Conservation (phyloP, 1,139 yeast genomes). For the Candida sp. region DNA sequence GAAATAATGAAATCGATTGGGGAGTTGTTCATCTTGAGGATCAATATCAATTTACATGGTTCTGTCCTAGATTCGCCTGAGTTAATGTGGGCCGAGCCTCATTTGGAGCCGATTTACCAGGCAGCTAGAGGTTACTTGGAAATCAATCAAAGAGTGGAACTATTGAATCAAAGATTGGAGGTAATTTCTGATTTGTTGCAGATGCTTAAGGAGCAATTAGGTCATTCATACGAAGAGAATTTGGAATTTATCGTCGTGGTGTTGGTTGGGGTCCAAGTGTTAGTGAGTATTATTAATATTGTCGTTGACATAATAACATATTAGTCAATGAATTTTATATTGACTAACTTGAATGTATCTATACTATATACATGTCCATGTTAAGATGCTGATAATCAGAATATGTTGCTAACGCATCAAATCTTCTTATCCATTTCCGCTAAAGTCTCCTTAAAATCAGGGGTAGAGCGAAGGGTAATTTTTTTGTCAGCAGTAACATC, state of each 20-base stretch:
- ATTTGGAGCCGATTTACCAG: slow-evolving; percentile 93
- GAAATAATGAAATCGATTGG: slow-evolving; percentile 97
- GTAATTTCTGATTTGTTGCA: slow-evolving; percentile 90
- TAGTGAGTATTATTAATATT: slow-evolving; percentile 79
- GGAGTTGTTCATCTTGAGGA: slow-evolving; percentile 85
- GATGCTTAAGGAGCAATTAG: slow-evolving; percentile 95
- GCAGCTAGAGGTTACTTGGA: slow-evolving; percentile 95
- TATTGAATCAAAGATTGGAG: slow-evolving; percentile 86
- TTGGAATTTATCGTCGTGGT: slow-evolving; percentile 90
- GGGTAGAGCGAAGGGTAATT: slow-evolving; percentile 40
- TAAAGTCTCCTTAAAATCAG: slow-evolving; percentile 38
- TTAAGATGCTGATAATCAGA: no score
- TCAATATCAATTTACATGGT: slow-evolving; percentile 90
- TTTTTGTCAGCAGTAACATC: slow-evolving; percentile 36
- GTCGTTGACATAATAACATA: slow-evolving; percentile 38
- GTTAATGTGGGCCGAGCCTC: slow-evolving; percentile 99
- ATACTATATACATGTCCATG: background rate
- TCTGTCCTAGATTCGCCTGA: slow-evolving; percentile 96
- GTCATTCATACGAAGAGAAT: slow-evolving; percentile 88
- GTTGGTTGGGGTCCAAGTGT: slow-evolving; percentile 88
- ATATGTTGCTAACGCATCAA: no score
- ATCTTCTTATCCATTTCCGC: slow-evolving; percentile 18
- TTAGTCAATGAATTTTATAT: no score
- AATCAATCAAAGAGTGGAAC: slow-evolving; percentile 86
- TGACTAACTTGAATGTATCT: slow-evolving; percentile 3